phyloP scores from a whole-genome alignment of 2,329 filamentous ascomycete genomes.

The Pseudopyricularia cyperi region DNA sequence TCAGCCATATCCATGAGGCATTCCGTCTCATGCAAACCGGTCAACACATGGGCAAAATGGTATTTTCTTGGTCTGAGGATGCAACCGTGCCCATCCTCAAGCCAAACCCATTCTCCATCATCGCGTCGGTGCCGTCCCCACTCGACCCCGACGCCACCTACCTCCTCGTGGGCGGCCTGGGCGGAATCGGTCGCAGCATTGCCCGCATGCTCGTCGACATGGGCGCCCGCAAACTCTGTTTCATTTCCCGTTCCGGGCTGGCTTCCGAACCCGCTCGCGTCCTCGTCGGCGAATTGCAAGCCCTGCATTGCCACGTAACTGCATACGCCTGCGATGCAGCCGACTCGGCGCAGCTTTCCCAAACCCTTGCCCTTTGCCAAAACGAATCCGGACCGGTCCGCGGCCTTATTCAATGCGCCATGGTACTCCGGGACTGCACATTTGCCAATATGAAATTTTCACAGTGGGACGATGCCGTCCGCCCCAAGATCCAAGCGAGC shows the following conservation, averaged over 20 bases:
- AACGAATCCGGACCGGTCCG: slow-evolving; percentile 7
- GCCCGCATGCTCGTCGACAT: slow-evolving; percentile 10
- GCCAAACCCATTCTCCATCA: too few species aligned
- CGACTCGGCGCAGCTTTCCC: slow-evolving; percentile 15
- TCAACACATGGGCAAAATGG: slow-evolving; percentile 7
- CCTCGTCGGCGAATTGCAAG: slow-evolving; percentile 20
- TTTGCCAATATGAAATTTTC: slow-evolving; percentile 8
- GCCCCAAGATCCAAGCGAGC: slow-evolving; percentile 15
- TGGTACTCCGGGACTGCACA: slow-evolving; percentile 10
- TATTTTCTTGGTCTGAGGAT: too few species aligned
- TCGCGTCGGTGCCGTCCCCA: not conserved
- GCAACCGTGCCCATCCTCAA: too few species aligned
- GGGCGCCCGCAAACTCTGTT: slow-evolving; percentile 10
- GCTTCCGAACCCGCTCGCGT: slow-evolving; percentile 12
- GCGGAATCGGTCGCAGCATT: slow-evolving; percentile 11
- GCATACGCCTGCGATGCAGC: slow-evolving; percentile 28
- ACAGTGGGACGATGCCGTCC: slow-evolving; percentile 7
- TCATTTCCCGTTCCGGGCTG: slow-evolving; percentile 11
- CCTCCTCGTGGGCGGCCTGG: slow-evolving; percentile 10
- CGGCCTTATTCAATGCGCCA: slow-evolving; percentile 9
- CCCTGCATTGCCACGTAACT: slow-evolving; percentile 17
- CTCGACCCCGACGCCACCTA: slow-evolving; percentile 10
- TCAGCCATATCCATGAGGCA: slow-evolving; percentile 5
- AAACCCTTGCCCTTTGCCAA: slow-evolving; percentile 10
- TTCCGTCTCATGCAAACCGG: slow-evolving; percentile 7